Percentiles rank a stretch among this genome's conserved stretches.
phyloP scores from a whole-genome alignment of 1,139 yeast species.

The Nakaseomyces kungkrabaensis region DNA sequence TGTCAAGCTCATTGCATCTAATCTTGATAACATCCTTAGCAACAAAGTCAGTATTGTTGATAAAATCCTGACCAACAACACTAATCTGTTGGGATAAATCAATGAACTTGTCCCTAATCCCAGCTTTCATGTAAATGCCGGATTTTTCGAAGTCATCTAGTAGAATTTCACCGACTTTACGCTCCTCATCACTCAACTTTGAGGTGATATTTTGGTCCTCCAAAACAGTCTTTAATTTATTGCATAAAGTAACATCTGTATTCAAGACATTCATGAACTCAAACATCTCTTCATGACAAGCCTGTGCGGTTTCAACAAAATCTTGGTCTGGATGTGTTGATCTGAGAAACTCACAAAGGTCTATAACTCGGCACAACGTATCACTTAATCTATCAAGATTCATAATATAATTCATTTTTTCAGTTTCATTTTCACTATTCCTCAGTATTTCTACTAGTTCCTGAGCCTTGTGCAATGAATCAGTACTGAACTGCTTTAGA shows the following conservation, averaged over 20 bases:
- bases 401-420: slow-evolving; percentile 45
- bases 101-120: slow-evolving; percentile 61
- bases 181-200: slow-evolving; percentile 56
- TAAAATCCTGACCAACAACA: slow-evolving; percentile 70
- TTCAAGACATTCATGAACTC: slow-evolving; percentile 90
- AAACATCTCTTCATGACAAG: slow-evolving; percentile 79
- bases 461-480: slow-evolving; percentile 56
- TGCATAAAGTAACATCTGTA: slow-evolving; percentile 68
- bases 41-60: slow-evolving; percentile 28
- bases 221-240: slow-evolving; percentile 48
- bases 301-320: slow-evolving; percentile 76
- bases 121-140: slow-evolving; percentile 70
- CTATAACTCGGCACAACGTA: slow-evolving; percentile 83
- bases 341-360: slow-evolving; percentile 84
- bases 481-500: slow-evolving; percentile 52
- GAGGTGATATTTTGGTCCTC: slow-evolving; percentile 32
- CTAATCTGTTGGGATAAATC: slow-evolving; percentile 75
- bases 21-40: slow-evolving; percentile 15
- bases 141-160: slow-evolving; percentile 82
- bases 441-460: slow-evolving; percentile 48
- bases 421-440: slow-evolving; percentile 37
- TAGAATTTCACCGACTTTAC: slow-evolving; percentile 70
- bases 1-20: slow-evolving; percentile 13
- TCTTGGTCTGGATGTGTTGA: slow-evolving; percentile 71
- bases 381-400: slow-evolving; percentile 81